Percentiles rank a stretch among this genome's conserved stretches.
phyloP scores from a whole-genome alignment of 169 alveolate species.

The Eimeria mitis region DNA sequence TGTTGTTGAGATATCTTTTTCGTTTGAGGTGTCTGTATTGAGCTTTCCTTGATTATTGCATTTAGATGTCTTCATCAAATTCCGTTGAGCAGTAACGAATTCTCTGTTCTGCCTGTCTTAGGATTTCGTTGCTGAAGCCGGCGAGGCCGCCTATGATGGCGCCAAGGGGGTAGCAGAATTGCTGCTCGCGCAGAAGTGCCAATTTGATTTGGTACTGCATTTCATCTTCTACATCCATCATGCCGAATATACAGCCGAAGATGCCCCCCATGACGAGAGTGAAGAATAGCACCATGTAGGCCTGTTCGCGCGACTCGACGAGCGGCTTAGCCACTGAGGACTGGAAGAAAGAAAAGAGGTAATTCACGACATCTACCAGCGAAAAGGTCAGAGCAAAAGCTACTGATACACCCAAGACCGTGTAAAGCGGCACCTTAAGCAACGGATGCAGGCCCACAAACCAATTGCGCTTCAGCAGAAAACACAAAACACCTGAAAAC shows the following conservation, averaged over 20 bases:
- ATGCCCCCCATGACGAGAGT: constrained; percentile 96
- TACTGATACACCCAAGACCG: constrained; percentile 96
- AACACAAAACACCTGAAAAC: constrained; percentile 94
- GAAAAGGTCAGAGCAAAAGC: constrained; percentile 97
- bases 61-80: constrained; percentile 91
- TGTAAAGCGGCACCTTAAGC: constrained; percentile 94
- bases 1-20: no score
- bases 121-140: constrained; percentile 84
- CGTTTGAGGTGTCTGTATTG: no score
- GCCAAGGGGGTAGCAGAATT: constrained; percentile 97
- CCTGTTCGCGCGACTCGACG: constrained; percentile 94
- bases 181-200: constrained; percentile 94
- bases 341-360: constrained; percentile 91
- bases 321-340: constrained; percentile 92
- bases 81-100: constrained; percentile 87
- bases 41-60: not conserved
- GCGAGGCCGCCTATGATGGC: constrained; percentile 95
- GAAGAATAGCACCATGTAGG: constrained; percentile 90
- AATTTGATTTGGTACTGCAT: constrained; percentile 93
- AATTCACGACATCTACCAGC: constrained; percentile 95
- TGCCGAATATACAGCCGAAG: constrained; percentile 97
- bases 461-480: constrained; percentile 95
- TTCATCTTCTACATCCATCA: constrained; percentile 94
- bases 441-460: constrained; percentile 89
- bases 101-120: constrained; percentile 89